A percentile compares a stretch with the other conserved stretches of the same genome.
Evolutionary conservation across 805 yeast species (phyloP).

Genomic region (Schwanniomyces polymorphus): DNA sequence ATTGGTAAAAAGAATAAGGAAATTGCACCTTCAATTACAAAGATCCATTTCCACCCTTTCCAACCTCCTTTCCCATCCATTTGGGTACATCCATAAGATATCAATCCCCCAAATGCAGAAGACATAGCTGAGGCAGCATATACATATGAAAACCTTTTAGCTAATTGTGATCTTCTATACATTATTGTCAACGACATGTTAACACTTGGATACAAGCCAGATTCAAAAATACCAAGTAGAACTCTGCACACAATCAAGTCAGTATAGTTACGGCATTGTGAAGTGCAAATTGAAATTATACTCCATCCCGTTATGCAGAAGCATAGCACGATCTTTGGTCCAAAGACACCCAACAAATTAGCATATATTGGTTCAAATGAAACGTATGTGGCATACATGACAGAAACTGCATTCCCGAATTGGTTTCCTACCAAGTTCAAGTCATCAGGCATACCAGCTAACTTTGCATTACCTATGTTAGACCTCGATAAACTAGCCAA

Average conservation of each 20-base stretch:
- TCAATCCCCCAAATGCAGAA: conserved; percentile 58
- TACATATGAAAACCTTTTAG: conserved; percentile 27
- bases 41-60: conserved; percentile 51
- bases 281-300: conserved; percentile 19
- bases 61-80: background rate
- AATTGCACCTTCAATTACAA: conserved; percentile 47
- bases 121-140: conserved; percentile 55
- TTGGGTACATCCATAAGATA: conserved; percentile 10
- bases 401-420: conserved; percentile 44
- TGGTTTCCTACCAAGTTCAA: conserved; percentile 37
- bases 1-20: conserved; percentile 38
- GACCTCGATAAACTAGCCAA: no score
- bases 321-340: conserved; percentile 25
- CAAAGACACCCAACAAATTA: conserved; percentile 35
- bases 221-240: conserved; percentile 53
- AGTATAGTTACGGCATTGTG: conserved; percentile 41
- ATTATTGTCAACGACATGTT: conserved; percentile 28
- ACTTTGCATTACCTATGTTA: no score
- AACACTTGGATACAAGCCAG: conserved; percentile 51
- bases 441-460: conserved; percentile 35
- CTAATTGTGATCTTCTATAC: conserved; percentile 15
- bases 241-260: conserved; percentile 48
- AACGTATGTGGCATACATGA: conserved; percentile 49
- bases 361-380: conserved; percentile 37
- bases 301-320: conserved; percentile 37